Evolutionary conservation across 345 rosid species (phyloP).

Genomic region (Moricandia moricandioides): DNA sequence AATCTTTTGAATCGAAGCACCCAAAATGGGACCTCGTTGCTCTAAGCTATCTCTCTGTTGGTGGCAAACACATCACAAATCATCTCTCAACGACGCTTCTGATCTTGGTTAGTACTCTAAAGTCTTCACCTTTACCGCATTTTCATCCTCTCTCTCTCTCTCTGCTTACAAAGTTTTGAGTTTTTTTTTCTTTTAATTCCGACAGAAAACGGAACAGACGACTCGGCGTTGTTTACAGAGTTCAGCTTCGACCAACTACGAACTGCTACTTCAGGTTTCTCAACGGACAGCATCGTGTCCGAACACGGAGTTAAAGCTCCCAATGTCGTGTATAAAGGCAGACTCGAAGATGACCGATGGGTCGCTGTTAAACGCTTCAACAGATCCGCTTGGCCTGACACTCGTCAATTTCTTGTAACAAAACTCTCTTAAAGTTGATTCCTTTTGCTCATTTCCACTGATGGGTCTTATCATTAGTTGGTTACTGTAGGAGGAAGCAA

Average conservation of each 20-base stretch:
- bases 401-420: slow-evolving; percentile 74
- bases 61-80: slow-evolving; percentile 73
- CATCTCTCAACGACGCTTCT: slow-evolving; percentile 57
- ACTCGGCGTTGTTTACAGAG: slow-evolving; percentile 59
- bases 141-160: slow-evolving; percentile 5
- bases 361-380: slow-evolving; percentile 77
- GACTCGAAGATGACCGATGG: slow-evolving; percentile 57
- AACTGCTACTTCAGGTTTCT: slow-evolving; percentile 64
- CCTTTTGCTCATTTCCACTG: neutral
- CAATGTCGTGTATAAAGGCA: slow-evolving; percentile 76
- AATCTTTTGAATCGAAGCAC: slow-evolving; percentile 4
- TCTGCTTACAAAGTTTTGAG: neutral
- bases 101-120: slow-evolving; percentile 50
- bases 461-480: neutral
- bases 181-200: neutral
- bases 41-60: slow-evolving; percentile 83
- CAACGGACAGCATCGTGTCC: slow-evolving; percentile 67
- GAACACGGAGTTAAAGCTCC: slow-evolving; percentile 92
- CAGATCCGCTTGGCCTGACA: slow-evolving; percentile 80
- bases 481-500: slow-evolving; percentile 57
- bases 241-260: slow-evolving; percentile 63
- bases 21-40: slow-evolving; percentile 86
- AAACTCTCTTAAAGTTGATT: slow-evolving; percentile 11
- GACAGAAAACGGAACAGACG: slow-evolving; percentile 57
- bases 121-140: slow-evolving; percentile 25